phyloP scores from a whole-genome alignment of 2,329 filamentous ascomycete species.

The Colletotrichum sp. region DNA sequence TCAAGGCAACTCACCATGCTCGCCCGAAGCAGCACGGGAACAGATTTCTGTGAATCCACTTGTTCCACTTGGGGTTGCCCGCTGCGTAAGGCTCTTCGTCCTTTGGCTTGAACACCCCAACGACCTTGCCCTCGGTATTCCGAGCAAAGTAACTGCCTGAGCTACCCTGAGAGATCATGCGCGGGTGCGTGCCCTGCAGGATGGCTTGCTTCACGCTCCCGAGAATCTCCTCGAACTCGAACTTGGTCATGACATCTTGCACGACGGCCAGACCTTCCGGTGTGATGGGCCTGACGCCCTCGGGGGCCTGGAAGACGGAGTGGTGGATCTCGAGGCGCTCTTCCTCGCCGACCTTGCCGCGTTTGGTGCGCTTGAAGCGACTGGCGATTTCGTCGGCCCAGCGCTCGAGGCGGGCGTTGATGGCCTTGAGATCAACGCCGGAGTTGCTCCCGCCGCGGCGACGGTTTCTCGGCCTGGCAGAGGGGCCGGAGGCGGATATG shows the following conservation, averaged over 20 bases:
- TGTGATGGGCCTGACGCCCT: conserved; percentile 82
- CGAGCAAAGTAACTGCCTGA: conserved; percentile 98
- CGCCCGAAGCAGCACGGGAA: conserved; percentile 98
- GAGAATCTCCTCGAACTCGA: conserved; percentile 86
- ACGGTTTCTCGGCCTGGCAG: conserved; percentile 45
- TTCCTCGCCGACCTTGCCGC: conserved; percentile 76
- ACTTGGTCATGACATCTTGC: conserved; percentile 73
- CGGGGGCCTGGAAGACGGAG: conserved; percentile 93
- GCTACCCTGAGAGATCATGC: conserved; percentile 95
- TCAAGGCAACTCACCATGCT: conserved; percentile 70
- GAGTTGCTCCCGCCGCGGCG: conserved; percentile 71
- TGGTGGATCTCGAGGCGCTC: conserved; percentile 95
- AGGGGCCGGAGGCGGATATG: conserved; percentile 28
- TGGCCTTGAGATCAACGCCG: conserved; percentile 96
- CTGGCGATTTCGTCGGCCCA: conserved; percentile 99
- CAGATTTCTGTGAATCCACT: conserved; percentile 97
- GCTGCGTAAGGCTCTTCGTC: conserved; percentile 98
- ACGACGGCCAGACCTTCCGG: conserved; percentile 73
- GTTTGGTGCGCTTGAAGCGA: conserved; percentile 89
- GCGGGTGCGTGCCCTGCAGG: conserved; percentile 87
- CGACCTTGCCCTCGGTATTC: conserved; percentile 89
- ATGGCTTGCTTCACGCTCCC: conserved; percentile 92
- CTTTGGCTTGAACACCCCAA: conserved; percentile 98
- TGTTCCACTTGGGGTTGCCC: conserved; percentile 98
- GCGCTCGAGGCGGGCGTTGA: conserved; percentile 91